Evolutionary conservation across 345 rosid species (phyloP), one percentile per base, ranked within the genome.

Genomic region (Populus alba): DNA sequence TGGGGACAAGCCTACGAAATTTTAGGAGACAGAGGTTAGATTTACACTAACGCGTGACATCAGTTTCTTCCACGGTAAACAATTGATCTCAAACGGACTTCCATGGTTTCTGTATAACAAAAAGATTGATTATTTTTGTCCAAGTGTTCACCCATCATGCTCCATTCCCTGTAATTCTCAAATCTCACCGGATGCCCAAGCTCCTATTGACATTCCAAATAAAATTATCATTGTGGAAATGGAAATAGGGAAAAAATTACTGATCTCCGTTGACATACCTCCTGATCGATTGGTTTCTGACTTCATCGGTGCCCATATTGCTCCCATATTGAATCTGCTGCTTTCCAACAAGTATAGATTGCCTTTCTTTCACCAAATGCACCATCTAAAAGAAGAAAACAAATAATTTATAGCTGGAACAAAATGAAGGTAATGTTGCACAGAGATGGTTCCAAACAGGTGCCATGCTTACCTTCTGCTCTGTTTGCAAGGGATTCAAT

Each of bases 111-210:
- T 77, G 55, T 65, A 67, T 68, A 76, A 33, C 73, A 49, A 74
- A 71, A 67, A 66, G 4, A 61, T 74, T 67, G 71, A 22, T 62
- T n/a, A 37, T 38, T 68, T 66, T 66, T 62, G 70, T 66, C 74
- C 47, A 23, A 68, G 76, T 57, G 51, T 83, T 75, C 31, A 51
- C 69, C 71, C 70, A 31, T 25, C 7, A 45, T 41, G 45, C 70
- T 66, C 41, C 35, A 68, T 45, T 59, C 66, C 77, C 76, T 51
- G 51, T 69, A 57, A 57, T 79, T 84, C 79, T 88, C 85, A 89
- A 43, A 77, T 84, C 79, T 89, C 84, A 90, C 55, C 90, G 83
- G 78, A 90, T 86, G 69, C 94, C 87, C 78, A 85, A 77, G 86
- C 87, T 90, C 90, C 94, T 91, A 86, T 9, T 25, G 66, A n/a